Evolutionary conservation across 75 land plant species (phyloP).

Genomic region (Larix kaempferi): DNA sequence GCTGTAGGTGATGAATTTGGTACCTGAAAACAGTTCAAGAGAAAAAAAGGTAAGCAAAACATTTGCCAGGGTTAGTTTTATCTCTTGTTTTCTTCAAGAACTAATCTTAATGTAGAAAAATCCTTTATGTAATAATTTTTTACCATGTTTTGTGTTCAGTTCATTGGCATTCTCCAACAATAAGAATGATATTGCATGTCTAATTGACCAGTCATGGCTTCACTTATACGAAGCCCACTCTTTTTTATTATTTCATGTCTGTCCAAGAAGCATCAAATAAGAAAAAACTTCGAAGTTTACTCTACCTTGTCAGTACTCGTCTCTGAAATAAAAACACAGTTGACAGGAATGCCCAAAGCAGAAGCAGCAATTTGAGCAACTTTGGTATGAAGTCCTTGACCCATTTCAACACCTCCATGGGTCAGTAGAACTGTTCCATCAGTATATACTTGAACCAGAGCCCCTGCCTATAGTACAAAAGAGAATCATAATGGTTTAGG

Average conservation of each 20-base stretch:
- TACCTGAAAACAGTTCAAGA: conserved; percentile 39
- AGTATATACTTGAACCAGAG: conserved; percentile 93
- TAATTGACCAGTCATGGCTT: background rate
- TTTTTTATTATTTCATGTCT: background rate
- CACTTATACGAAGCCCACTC: background rate
- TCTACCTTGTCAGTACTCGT: conserved; percentile 98
- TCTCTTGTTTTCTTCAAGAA: background rate
- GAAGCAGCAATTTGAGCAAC: conserved; percentile 96
- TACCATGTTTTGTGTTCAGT: background rate
- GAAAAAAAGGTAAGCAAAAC: background rate
- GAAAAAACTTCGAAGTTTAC: background rate
- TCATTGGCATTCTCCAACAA: background rate
- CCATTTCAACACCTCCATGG: conserved; percentile 99
- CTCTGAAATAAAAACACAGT: conserved; percentile 90
- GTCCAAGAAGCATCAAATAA: background rate
- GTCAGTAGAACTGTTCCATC: conserved; percentile 98
- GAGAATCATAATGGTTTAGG: background rate
- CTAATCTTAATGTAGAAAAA: background rate
- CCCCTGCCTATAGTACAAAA: conserved; percentile 73
- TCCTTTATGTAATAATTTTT: background rate
- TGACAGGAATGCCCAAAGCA: conserved; percentile 75
- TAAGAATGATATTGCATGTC: background rate
- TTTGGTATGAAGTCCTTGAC: conserved; percentile 97
- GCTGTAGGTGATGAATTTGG: conserved; percentile 98
- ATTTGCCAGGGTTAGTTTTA: background rate